Evolutionary conservation across 352 stramenopile genomes (phyloP), one percentile per base, ranked within the genome.

Genomic region (Pythium folliculosum): DNA sequence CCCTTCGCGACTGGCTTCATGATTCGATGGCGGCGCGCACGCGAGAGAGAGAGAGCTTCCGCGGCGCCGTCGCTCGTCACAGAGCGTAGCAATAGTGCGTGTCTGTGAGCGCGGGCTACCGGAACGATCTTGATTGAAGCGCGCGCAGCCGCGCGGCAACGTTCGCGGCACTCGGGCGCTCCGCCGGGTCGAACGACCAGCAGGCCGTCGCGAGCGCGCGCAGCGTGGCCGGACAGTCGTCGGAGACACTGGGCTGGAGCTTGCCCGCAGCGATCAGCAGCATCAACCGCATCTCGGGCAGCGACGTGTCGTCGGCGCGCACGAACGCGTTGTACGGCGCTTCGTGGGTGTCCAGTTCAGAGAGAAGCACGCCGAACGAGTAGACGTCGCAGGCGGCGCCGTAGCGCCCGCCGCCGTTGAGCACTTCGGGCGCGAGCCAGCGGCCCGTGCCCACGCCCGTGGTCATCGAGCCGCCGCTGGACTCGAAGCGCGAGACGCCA

Each of bases 301-400:
- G 23, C 16, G 63, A 56, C 37, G 55, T 52, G 38, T 55, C 65
- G 25, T 63, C 50, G 10, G 47, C 35, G 22, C 52, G 38, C 8
- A 52, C 55, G 25, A 67, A 53, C 16, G 63, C 69, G 5, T 22
- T 51, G 64, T 63, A 72, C n/a, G 58, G 51, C 3, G 35, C 9
- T 2, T 50, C 22, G 25, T 61, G 22, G 6, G 66, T 72, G 43
- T 55, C 66, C 10, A 74, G 44, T 54, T 77, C 70, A 43, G 66
- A 63, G 47, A 77, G 60, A 9, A 77, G 27, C 44, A 77, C 67
- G 32, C 71, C 71, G 50, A 77, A 72, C 53, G 71, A 77, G 52
- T 75, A 77, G 27, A 77, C 45, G 54, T 77, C 71, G 16, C 60
- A 63, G 5, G 40, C 30, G 17, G 67, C 40, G 13, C 35, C 71